Percentiles rank a stretch among this genome's conserved stretches.
These are phyloP conservation scores for Magnusiomyces suaveolens DNA, from an alignment of 1,139 yeast species.

Conservation along the genomic window DNA sequence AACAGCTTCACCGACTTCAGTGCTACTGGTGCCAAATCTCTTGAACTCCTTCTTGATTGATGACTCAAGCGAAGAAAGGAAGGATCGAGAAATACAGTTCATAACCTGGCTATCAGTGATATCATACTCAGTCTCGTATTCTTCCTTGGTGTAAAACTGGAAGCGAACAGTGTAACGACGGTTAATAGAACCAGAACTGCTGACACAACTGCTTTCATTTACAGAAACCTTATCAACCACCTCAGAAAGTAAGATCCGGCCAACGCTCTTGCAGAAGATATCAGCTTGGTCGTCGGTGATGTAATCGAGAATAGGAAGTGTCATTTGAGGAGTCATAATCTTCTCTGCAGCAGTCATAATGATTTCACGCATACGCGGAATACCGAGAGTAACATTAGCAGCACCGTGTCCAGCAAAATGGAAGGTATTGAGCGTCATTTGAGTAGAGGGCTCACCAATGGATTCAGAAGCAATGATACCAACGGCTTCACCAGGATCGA, in stretches of 20 bases:
- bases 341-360: constrained; percentile 94
- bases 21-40: constrained; percentile 61
- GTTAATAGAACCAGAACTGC: constrained; percentile 43
- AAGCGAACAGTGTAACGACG: constrained; percentile 69
- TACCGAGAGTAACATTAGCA: constrained; percentile 97
- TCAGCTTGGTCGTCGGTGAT: constrained; percentile 84
- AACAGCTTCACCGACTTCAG: constrained; percentile 46
- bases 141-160: constrained; percentile 64
- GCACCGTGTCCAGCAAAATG: constrained; percentile 99
- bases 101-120: constrained; percentile 73
- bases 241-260: constrained; percentile 77
- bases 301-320: constrained; percentile 69
- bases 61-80: constrained; percentile 60
- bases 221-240: constrained; percentile 78
- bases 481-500: constrained; percentile 95
- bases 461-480: constrained; percentile 98
- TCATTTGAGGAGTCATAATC: constrained; percentile 97
- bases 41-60: constrained; percentile 72
- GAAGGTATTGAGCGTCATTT: constrained; percentile 98
- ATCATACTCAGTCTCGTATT: constrained; percentile 83
- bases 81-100: constrained; percentile 50
- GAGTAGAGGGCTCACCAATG: constrained; percentile 98
- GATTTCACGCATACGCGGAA: constrained; percentile 99
- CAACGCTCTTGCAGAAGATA: constrained; percentile 83
- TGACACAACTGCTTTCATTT: constrained; percentile 54